Conservation (phyloP, 2,329 filamentous ascomycete species). For the Aureobasidium sp. region DNA sequence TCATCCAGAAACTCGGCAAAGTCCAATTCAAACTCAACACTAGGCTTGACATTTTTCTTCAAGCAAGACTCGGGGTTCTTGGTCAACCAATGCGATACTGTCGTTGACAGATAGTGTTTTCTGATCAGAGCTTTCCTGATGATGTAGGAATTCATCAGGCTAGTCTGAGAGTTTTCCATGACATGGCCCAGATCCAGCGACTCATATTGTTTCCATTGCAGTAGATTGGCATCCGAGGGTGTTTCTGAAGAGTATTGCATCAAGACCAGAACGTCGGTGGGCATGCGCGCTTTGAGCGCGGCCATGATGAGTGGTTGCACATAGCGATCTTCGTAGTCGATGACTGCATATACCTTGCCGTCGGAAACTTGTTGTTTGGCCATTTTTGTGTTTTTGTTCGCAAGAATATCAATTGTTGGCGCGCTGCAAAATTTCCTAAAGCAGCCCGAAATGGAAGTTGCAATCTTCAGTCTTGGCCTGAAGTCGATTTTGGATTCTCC, state of each 20-base stretch:
- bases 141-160: slow-evolving; percentile 80
- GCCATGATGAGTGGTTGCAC: slow-evolving; percentile 77
- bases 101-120: slow-evolving; percentile 86
- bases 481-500: too few relatives aligned
- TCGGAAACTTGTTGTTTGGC: neutral
- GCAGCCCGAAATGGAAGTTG: too few relatives aligned
- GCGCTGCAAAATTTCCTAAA: too few relatives aligned
- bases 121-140: slow-evolving; percentile 94
- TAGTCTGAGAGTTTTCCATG: slow-evolving; percentile 52
- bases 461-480: too few relatives aligned
- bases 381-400: too few relatives aligned
- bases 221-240: slow-evolving; percentile 43
- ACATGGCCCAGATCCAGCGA: slow-evolving; percentile 75
- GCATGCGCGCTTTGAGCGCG: slow-evolving; percentile 60
- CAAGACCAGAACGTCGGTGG: slow-evolving; percentile 33
- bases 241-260: slow-evolving; percentile 50
- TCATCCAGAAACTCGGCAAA: slow-evolving; percentile 97
- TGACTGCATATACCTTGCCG: slow-evolving; percentile 27
- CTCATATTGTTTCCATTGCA: slow-evolving; percentile 86
- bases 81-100: slow-evolving; percentile 74
- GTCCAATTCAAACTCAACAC: slow-evolving; percentile 86
- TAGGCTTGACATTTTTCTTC: slow-evolving; percentile 63
- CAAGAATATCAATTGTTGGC: too few relatives aligned
- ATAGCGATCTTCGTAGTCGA: slow-evolving; percentile 82
- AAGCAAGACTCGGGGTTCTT: slow-evolving; percentile 73